These are phyloP conservation scores for Inosperma sp. DNA, from an alignment of 768 basidiomycete species.

Conservation along the genomic window DNA sequence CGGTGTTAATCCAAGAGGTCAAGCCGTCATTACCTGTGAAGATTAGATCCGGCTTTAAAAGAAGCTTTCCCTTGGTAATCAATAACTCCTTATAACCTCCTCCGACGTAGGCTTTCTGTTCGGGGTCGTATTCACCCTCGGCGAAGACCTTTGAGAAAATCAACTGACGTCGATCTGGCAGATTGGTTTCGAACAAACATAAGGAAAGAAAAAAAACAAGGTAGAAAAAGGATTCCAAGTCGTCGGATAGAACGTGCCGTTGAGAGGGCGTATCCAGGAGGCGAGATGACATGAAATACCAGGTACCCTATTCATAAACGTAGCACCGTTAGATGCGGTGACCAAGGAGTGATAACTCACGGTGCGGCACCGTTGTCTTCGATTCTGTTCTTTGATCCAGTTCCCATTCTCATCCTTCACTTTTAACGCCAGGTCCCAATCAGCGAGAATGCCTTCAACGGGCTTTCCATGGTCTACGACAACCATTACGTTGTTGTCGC, in stretches of 20 bases:
- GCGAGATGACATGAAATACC: background rate
- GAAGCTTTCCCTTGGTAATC: background rate
- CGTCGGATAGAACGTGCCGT: background rate
- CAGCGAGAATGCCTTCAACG: background rate
- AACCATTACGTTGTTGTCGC: background rate
- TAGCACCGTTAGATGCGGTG: background rate
- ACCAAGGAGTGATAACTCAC: background rate
- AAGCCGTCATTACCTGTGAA: background rate
- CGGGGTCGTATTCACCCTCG: background rate
- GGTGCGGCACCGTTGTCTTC: background rate
- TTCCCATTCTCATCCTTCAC: background rate
- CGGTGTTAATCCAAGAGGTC: background rate
- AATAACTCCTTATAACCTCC: background rate
- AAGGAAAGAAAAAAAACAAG: background rate
- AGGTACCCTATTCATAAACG: background rate
- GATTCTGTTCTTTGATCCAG: background rate
- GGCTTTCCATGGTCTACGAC: background rate
- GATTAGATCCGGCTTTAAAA: background rate
- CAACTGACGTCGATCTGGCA: background rate
- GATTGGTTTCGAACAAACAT: background rate
- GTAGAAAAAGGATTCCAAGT: slow-evolving; percentile 3
- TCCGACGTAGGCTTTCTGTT: background rate
- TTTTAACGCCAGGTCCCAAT: slow-evolving; percentile 7
- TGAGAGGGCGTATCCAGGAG: background rate
- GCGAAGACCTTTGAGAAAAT: background rate